Conservation (phyloP, 345 rosid species). For the Turnera subulata region DNA sequence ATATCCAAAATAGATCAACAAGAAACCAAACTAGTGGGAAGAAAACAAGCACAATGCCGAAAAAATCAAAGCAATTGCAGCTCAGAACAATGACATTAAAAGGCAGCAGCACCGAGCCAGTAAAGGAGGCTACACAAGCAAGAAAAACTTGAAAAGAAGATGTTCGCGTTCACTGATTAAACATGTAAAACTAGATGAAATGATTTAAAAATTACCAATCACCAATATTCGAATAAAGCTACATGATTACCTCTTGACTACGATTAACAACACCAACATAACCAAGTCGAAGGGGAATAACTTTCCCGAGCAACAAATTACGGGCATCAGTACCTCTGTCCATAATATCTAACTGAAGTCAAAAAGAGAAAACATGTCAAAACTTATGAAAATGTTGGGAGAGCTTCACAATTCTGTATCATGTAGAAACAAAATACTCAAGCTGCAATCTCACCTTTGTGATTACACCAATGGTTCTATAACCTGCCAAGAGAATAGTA, state of each 20-base stretch:
- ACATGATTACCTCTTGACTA: conserved; percentile 72
- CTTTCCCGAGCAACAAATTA: conserved; percentile 84
- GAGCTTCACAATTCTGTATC: neutral
- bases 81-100: too few relatives aligned
- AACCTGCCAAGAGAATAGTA: neutral
- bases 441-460: conserved; percentile 59
- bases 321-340: conserved; percentile 99
- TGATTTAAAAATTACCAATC: neutral
- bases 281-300: conserved; percentile 86
- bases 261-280: conserved; percentile 96
- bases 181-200: neutral
- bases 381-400: neutral
- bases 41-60: too few relatives aligned
- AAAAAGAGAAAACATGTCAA: neutral
- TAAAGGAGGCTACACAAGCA: too few relatives aligned
- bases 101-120: too few relatives aligned
- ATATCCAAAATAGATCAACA: too few relatives aligned
- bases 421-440: neutral
- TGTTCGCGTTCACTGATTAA: neutral
- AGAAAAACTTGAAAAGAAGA: neutral
- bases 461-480: conserved; percentile 69
- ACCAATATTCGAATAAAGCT: neutral
- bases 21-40: too few relatives aligned
- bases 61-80: too few relatives aligned
- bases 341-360: conserved; percentile 84